These are phyloP conservation scores for Trichosanthes truncata DNA, from an alignment of 306 rosid genomes.

Conservation along the genomic window DNA sequence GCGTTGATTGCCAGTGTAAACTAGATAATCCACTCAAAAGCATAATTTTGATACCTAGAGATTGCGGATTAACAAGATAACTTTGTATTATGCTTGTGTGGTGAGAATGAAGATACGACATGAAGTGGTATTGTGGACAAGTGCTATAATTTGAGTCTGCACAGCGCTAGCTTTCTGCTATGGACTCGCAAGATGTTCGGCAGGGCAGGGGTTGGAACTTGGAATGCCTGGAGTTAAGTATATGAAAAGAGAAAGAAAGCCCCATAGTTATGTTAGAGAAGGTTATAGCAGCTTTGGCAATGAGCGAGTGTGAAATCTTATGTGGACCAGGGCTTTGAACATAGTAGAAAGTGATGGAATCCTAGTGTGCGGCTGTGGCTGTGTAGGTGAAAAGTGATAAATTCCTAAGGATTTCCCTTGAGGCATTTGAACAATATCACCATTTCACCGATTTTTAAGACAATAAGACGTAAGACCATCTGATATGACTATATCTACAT, in stretches of 20 bases:
- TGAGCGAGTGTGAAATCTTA: not conserved
- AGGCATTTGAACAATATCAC: not conserved
- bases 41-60: not conserved
- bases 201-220: not conserved
- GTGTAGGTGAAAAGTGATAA: not conserved
- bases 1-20: not conserved
- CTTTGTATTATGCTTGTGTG: not conserved
- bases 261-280: not conserved
- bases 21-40: not conserved
- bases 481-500: not conserved
- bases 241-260: not conserved
- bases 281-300: not conserved
- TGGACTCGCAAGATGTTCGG: not conserved
- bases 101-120: not conserved
- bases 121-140: not conserved
- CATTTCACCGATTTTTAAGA: not conserved
- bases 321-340: not conserved
- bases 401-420: not conserved
- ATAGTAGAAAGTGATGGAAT: not conserved
- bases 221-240: not conserved
- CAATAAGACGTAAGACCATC: not conserved
- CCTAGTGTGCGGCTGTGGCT: not conserved
- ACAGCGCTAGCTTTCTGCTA: not conserved
- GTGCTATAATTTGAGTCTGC: not conserved
- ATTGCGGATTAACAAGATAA: not conserved